Conservation (phyloP, 164 flowering plant genomes). For the Nymphaea colorata region DNA sequence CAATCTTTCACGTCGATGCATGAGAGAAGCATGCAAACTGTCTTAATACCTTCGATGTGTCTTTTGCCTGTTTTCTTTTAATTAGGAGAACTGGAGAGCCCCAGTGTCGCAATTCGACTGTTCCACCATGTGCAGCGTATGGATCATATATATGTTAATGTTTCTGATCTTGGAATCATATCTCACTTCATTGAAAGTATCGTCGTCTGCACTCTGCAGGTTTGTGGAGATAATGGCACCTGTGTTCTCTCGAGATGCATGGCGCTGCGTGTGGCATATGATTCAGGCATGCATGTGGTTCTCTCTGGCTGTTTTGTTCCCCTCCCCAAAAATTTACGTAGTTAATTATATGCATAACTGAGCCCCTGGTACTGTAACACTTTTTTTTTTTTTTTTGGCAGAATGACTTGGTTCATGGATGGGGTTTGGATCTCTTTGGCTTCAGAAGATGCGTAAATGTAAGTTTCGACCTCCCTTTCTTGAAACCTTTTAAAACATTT, state of each 20-base stretch:
- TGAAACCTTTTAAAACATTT: too few species aligned
- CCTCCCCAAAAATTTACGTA: too few species aligned
- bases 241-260: slow-evolving; percentile 65
- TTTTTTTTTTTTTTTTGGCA: slow-evolving; percentile 17
- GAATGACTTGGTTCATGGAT: slow-evolving; percentile 97
- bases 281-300: slow-evolving; percentile 32
- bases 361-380: background rate
- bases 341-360: too few species aligned
- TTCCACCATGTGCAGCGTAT: slow-evolving; percentile 97
- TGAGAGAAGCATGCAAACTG: background rate
- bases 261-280: slow-evolving; percentile 87
- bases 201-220: slow-evolving; percentile 26
- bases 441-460: slow-evolving; percentile 80
- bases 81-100: slow-evolving; percentile 58
- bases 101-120: slow-evolving; percentile 59
- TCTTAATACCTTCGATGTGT: background rate
- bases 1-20: too few species aligned
- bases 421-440: slow-evolving; percentile 91
- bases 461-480: slow-evolving; percentile 5
- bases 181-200: background rate
- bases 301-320: background rate
- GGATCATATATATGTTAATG: slow-evolving; percentile 8
- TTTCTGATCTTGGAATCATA: background rate
- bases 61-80: slow-evolving; percentile 3
- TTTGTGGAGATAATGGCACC: slow-evolving; percentile 81